Evolutionary conservation across 2,329 filamentous ascomycete genomes (phyloP), one percentile per base, ranked within the genome.

Genomic region (Aspergillus neotritici): DNA sequence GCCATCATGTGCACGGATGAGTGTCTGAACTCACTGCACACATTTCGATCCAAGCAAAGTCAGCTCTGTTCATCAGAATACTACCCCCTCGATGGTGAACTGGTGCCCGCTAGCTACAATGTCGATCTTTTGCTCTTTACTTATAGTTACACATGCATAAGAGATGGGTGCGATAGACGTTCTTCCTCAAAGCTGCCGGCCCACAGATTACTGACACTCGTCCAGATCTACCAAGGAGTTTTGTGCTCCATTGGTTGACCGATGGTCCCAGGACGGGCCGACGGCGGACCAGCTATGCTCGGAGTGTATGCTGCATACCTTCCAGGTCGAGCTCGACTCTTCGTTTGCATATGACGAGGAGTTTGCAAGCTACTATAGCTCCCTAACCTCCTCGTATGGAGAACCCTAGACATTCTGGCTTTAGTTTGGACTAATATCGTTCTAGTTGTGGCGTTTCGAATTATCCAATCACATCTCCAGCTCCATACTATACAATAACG

Each of bases 341-440:
- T 35, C 48, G 10, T 51, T 52, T 32, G 50, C 40, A 15, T 52
- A 52, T 37, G 37, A 41, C 21, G 38, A 45, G 13, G 40, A 46
- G 6, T 35, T 42, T 13, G 46, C 46, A n/a, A 33, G 28, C 21
- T 35, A 44, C 31, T 37, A 31, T 29, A 15, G 14, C 6, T 46
- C 39, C 12, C 28, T 41, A 4, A 41, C 39, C 8, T 46, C 43
- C 38, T 28, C 21, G 36, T 38, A 38, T 16, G 21, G 29, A 12
- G 32, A 7, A 34, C 21, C 16, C 17, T 11, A 29, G 21, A 38
- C 7, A 17, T 12, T 38, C 8, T 38, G 7, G n/a, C 36, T 29
- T 14, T 9, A 15, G 12, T 21, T 21, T 14, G 28, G n/a, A 21
- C 36, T 38, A 38, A 38, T 13, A 6, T 38, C 16, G 21, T 17